Evolutionary conservation across 306 rosid genomes (phyloP).

Genomic region (peach (Prunus persica)): Prunus_persica_NCBIv2 NC_034011.1:25784001-25784500

Average conservation of each 20-base stretch:
- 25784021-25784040: background rate
- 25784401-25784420: slow-evolving; percentile 40
- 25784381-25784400: slow-evolving; percentile 67
- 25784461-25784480: slow-evolving; percentile 55
- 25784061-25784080: background rate
- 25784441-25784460: slow-evolving; percentile 84
- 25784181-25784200: slow-evolving; percentile 64
- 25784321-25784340: slow-evolving; percentile 59
- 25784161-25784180: slow-evolving; percentile 65
- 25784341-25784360: slow-evolving; percentile 64
- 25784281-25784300: slow-evolving; percentile 66
- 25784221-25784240: slow-evolving; percentile 68
- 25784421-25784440: slow-evolving; percentile 58
- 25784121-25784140: background rate
- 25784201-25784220: slow-evolving; percentile 59
- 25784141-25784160: slow-evolving; percentile 25
- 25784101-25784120: no score
- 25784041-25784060: background rate
- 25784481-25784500: slow-evolving; percentile 31
- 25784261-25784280: slow-evolving; percentile 32
- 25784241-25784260: slow-evolving; percentile 52
- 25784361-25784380: slow-evolving; percentile 76
- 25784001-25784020: background rate
- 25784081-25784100: background rate
- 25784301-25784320: slow-evolving; percentile 59